Percentiles rank a stretch among this genome's conserved stretches.
Conservation (phyloP, 2,329 filamentous ascomycete species). For the Taxawa tesnikishii region DNA sequence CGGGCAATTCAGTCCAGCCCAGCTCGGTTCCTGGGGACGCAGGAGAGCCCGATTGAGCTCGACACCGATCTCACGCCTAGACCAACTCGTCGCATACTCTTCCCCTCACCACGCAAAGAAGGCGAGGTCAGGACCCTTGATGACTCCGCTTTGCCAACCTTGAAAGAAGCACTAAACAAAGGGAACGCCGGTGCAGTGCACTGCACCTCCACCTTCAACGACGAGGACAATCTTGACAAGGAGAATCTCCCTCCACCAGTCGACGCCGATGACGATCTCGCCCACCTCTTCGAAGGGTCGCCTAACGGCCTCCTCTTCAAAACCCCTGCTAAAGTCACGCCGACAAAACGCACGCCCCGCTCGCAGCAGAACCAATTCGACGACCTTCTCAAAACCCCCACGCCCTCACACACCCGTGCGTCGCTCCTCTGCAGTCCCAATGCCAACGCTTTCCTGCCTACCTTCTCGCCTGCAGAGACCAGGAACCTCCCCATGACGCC, state of each 20-base stretch:
- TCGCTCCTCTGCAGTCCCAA: constrained; percentile 16
- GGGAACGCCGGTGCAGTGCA: constrained; percentile 7
- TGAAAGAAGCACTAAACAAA: constrained; percentile 8
- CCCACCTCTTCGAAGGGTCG: constrained; percentile 56
- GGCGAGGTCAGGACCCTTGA: constrained; percentile 49
- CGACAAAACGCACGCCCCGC: constrained; percentile 50
- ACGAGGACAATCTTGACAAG: constrained; percentile 37
- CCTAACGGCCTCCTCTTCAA: constrained; percentile 39
- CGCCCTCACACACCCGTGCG: constrained; percentile 21
- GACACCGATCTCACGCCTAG: constrained; percentile 39
- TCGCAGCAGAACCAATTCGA: constrained; percentile 29
- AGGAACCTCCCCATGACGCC: constrained; percentile 17
- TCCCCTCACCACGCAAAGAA: constrained; percentile 62
- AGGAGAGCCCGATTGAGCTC: constrained; percentile 36
- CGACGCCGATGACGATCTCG: constrained; percentile 35
- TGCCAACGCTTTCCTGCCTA: constrained; percentile 22
- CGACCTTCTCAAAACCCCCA: constrained; percentile 34
- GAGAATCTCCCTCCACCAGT: constrained; percentile 41
- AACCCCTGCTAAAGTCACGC: constrained; percentile 37
- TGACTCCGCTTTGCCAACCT: constrained; percentile 27
- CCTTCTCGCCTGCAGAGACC: constrained; percentile 16
- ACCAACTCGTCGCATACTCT: constrained; percentile 58
- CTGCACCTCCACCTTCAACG: constrained; percentile 15
- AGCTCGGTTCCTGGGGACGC: constrained; percentile 35
- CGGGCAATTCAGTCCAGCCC: constrained; percentile 52